A percentile compares a stretch with the other conserved stretches of the same genome.
Conservation (phyloP, 306 rosid genomes). For the Argentina anserina region DNA sequence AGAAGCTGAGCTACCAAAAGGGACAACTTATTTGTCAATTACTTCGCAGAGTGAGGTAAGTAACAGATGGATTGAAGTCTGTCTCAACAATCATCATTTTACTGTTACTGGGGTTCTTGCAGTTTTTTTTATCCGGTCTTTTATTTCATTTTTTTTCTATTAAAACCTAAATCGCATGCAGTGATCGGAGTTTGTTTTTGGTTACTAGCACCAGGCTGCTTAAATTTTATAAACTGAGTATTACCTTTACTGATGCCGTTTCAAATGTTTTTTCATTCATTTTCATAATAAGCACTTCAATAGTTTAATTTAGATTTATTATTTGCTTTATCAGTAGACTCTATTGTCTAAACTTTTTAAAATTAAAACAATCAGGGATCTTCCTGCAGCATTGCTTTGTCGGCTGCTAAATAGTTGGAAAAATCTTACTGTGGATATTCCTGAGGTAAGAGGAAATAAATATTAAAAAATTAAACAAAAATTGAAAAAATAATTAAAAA, state of each 20-base stretch:
- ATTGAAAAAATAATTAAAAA: too few species aligned
- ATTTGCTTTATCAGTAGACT: not conserved
- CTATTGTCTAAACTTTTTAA: conserved; percentile 5
- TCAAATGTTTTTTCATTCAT: not conserved
- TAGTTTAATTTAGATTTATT: not conserved
- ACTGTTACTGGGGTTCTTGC: not conserved
- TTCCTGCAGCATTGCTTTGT: conserved; percentile 49
- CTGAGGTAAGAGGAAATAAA: too few species aligned
- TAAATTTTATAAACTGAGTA: not conserved
- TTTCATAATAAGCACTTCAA: not conserved
- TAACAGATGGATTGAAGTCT: conserved; percentile 5
- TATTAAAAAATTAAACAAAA: too few species aligned
- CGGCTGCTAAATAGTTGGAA: conserved; percentile 72
- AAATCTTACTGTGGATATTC: conserved; percentile 46
- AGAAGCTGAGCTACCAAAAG: conserved; percentile 37
- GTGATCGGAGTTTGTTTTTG: not conserved
- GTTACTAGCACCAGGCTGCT: not conserved
- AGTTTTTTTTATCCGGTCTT: not conserved
- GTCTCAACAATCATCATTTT: conserved; percentile 3
- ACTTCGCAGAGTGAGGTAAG: conserved; percentile 65
- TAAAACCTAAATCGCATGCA: not conserved
- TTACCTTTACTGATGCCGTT: not conserved
- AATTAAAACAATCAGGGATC: conserved; percentile 59
- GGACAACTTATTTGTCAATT: conserved; percentile 51
- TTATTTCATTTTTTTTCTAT: too few species aligned